Percentiles rank a stretch among this genome's conserved stretches.
Conservation (phyloP, 139 green algal genomes). For the Raphidocelis subcapitata region DNA sequence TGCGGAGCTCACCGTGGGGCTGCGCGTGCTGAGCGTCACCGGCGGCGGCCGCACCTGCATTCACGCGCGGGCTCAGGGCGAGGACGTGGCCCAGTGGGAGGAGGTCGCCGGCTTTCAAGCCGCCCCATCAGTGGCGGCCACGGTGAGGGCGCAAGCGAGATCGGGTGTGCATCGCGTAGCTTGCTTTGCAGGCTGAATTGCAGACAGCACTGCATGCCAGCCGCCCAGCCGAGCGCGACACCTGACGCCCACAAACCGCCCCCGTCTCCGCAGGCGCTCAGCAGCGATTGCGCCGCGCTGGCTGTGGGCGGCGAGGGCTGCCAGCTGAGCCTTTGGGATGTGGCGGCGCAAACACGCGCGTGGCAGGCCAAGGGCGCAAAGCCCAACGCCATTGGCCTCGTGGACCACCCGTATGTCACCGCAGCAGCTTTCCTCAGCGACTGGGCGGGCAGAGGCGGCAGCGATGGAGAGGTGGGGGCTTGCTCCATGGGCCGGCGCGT, state of each 20-base stretch:
- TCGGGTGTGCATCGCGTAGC: too few relatives aligned
- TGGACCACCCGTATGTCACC: conserved; percentile 42
- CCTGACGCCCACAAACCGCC: background rate
- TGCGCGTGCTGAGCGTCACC: too few relatives aligned
- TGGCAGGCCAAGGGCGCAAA: conserved; percentile 45
- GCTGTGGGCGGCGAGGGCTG: conserved; percentile 32
- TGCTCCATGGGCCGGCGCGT: background rate
- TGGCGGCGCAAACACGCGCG: conserved; percentile 15
- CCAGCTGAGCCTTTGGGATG: conserved; percentile 53
- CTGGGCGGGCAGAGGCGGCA: background rate
- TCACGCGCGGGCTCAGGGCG: too few relatives aligned
- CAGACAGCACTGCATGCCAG: too few relatives aligned
- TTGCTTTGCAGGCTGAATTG: too few relatives aligned
- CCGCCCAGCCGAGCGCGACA: background rate
- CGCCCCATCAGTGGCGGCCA: too few relatives aligned
- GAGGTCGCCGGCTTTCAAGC: too few relatives aligned
- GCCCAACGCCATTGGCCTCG: conserved; percentile 30
- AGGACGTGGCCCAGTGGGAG: too few relatives aligned
- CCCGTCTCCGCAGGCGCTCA: background rate
- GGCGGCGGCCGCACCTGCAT: too few relatives aligned
- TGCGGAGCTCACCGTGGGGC: too few relatives aligned
- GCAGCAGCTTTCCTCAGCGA: conserved; percentile 29
- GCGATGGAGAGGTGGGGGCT: background rate
- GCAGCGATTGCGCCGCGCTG: background rate
- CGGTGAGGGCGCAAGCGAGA: too few relatives aligned